A percentile compares a stretch with the other conserved stretches of the same genome.
phyloP scores from a whole-genome alignment of 371 early-diverging fungal genomes.

The Mortierella sp. region DNA sequence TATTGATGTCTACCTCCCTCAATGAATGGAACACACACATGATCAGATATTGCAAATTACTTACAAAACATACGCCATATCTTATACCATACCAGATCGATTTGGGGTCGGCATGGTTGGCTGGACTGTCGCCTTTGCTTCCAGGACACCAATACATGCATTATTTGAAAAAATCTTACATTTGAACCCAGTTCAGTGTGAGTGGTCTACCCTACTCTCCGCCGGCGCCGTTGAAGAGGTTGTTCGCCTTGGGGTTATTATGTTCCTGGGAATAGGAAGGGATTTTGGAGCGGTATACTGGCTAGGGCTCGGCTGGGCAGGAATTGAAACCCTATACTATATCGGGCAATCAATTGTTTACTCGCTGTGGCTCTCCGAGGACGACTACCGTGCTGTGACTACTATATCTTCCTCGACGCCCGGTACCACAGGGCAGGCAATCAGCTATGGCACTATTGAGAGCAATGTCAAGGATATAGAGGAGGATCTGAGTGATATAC shows the following conservation, averaged over 20 bases:
- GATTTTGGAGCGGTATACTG: constrained; percentile 50
- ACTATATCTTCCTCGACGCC: background rate
- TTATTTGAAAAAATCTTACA: constrained; percentile 22
- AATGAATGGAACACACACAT: background rate
- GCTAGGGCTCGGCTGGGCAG: constrained; percentile 56
- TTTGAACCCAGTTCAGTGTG: constrained; percentile 15
- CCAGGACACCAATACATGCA: constrained; percentile 42
- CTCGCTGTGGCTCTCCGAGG: constrained; percentile 32
- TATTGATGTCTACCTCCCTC: background rate
- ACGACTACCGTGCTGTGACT: constrained; percentile 21
- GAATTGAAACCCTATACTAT: constrained; percentile 48
- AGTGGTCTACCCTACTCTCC: constrained; percentile 34
- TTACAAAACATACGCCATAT: background rate
- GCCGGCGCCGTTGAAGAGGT: constrained; percentile 32
- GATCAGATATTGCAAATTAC: background rate
- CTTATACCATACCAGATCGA: constrained; percentile 10
- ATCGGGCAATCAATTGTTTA: constrained; percentile 43
- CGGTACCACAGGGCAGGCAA: background rate
- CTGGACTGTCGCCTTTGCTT: constrained; percentile 45
- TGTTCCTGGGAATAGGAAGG: background rate
- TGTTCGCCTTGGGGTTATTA: constrained; percentile 15
- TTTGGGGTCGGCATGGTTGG: constrained; percentile 48
- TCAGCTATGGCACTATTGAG: background rate
- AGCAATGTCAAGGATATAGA: background rate
- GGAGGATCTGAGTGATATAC: background rate